Percentiles rank a stretch among this genome's conserved stretches.
These are phyloP conservation scores for Talaromyces sp. DNA, from an alignment of 2,329 filamentous ascomycete genomes.

Conservation along the genomic window DNA sequence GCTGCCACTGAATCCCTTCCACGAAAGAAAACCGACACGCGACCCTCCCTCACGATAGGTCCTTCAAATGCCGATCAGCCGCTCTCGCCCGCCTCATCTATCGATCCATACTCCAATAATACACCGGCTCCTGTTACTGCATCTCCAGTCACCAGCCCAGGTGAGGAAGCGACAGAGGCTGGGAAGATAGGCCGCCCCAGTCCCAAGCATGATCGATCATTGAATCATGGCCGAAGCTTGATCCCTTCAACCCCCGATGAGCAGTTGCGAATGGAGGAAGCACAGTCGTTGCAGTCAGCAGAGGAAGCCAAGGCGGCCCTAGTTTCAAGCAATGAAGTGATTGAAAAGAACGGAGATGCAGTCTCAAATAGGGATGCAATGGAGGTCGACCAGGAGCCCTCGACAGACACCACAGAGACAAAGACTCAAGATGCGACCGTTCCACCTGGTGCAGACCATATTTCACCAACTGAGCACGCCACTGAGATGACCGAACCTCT, in stretches of 20 bases:
- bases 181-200: slow-evolving; percentile 46
- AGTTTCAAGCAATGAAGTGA: slow-evolving; percentile 30
- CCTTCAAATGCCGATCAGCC: slow-evolving; percentile 39
- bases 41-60: slow-evolving; percentile 32
- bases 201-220: slow-evolving; percentile 26
- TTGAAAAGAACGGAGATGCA: slow-evolving; percentile 27
- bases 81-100: slow-evolving; percentile 64
- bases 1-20: slow-evolving; percentile 16
- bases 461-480: slow-evolving; percentile 17
- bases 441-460: slow-evolving; percentile 12
- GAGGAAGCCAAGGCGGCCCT: slow-evolving; percentile 15
- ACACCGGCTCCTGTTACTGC: slow-evolving; percentile 70
- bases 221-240: slow-evolving; percentile 28
- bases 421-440: slow-evolving; percentile 17
- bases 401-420: slow-evolving; percentile 8
- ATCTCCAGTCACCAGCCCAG: slow-evolving; percentile 75
- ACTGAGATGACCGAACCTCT: slow-evolving; percentile 13
- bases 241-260: slow-evolving; percentile 60
- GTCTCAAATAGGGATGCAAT: slow-evolving; percentile 19
- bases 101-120: slow-evolving; percentile 69
- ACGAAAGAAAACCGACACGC: slow-evolving; percentile 32
- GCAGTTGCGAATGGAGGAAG: slow-evolving; percentile 60
- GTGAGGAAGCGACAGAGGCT: slow-evolving; percentile 58
- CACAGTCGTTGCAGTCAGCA: slow-evolving; percentile 47
- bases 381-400: slow-evolving; percentile 21